Evolutionary conservation across 1,284 basidiomycete species (phyloP).

Genomic region (Afroboletus lepidellus): DNA sequence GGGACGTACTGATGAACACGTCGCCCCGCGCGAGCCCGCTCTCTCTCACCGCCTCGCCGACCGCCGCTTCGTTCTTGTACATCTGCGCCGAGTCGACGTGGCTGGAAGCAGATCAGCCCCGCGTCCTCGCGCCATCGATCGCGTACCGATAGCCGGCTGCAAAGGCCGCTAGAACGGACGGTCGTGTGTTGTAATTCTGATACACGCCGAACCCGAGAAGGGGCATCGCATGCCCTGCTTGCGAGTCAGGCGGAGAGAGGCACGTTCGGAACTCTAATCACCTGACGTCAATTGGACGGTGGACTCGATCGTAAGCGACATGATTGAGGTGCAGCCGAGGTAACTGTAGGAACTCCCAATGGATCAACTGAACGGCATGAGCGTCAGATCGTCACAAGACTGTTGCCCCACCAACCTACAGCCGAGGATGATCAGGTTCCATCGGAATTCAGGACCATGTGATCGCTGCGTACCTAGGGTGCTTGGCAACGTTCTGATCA

Average conservation of each 20-base stretch:
- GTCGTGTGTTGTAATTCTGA: constrained; percentile 58
- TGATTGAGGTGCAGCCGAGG: constrained; percentile 15
- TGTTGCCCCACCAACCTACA: neutral
- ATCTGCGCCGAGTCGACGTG: constrained; percentile 72
- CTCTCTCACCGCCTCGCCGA: constrained; percentile 56
- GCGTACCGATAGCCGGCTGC: constrained; percentile 70
- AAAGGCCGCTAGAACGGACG: constrained; percentile 67
- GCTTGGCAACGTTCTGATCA: neutral
- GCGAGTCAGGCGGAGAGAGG: constrained; percentile 1
- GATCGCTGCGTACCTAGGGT: neutral
- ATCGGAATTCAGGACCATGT: neutral
- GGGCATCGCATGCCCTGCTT: constrained; percentile 60
- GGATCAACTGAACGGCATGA: constrained; percentile 1
- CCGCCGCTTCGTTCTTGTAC: constrained; percentile 72
- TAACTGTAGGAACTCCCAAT: constrained; percentile 8
- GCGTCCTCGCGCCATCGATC: too few species aligned
- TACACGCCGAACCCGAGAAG: constrained; percentile 84
- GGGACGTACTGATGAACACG: constrained; percentile 65
- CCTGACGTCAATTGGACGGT: constrained; percentile 40
- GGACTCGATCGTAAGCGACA: constrained; percentile 34
- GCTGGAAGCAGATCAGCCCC: constrained; percentile 35
- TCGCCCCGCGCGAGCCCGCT: constrained; percentile 53
- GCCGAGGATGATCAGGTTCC: neutral
- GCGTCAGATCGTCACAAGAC: constrained; percentile 11
- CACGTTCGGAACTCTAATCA: constrained; percentile 17